phyloP scores from a whole-genome alignment of 495 filamentous ascomycete genomes.

The Podospora didyma region DNA sequence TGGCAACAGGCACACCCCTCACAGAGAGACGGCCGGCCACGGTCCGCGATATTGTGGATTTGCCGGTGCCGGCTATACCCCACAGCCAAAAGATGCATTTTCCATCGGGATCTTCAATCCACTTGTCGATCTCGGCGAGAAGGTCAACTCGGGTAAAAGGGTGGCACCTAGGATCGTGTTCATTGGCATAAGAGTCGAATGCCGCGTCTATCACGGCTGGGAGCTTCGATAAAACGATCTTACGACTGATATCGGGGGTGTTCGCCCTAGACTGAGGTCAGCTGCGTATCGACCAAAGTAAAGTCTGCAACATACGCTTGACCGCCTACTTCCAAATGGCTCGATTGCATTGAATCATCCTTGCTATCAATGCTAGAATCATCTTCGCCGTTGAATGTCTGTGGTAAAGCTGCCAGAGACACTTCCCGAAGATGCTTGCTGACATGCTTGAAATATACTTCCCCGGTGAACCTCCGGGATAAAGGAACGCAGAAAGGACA shows the following conservation, averaged over 20 bases:
- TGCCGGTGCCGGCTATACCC: conserved; percentile 45
- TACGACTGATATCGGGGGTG: background rate
- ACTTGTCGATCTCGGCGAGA: conserved; percentile 14
- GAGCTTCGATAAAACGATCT: conserved; percentile 8
- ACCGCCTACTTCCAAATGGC: too few relatives aligned
- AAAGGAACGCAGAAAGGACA: too few relatives aligned
- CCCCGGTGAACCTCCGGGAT: too few relatives aligned
- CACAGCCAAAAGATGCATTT: conserved; percentile 21
- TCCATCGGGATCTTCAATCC: conserved; percentile 1
- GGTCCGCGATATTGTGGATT: conserved; percentile 43
- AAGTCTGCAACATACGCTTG: too few relatives aligned
- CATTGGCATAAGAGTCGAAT: conserved; percentile 24
- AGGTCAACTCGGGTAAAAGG: conserved; percentile 25
- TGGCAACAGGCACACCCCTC: conserved; percentile 25
- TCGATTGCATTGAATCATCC: too few relatives aligned
- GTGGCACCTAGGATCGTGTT: conserved; percentile 22
- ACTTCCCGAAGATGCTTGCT: too few relatives aligned
- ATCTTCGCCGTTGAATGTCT: too few relatives aligned
- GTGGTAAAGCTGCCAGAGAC: too few relatives aligned
- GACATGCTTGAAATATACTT: too few relatives aligned
- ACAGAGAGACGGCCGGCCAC: conserved; percentile 24
- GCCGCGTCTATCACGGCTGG: conserved; percentile 16
- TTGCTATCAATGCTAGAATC: too few relatives aligned
- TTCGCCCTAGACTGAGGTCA: too few relatives aligned
- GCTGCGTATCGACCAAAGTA: too few relatives aligned